Evolutionary conservation across 345 rosid genomes (phyloP), one percentile per base, ranked within the genome.

Genomic region (Arabidopsis suecica): DNA sequence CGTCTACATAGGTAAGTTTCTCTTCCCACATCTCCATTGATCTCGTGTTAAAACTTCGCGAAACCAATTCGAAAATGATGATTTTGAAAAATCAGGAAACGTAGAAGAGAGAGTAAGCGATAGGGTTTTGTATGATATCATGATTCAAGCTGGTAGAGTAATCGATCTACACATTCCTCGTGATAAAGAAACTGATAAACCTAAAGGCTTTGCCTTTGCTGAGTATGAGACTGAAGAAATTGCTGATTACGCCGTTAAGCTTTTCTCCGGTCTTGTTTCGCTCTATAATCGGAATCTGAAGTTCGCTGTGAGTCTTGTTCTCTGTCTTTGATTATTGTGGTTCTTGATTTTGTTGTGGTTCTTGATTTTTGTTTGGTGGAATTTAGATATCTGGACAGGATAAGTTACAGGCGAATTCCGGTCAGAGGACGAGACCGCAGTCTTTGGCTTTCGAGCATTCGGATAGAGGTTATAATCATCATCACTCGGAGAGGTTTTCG

Each of bases 181-280:
- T 14, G 97, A 95, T 72, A 86, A 78, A 76, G 97, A 90, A 74
- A 90, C 96, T 11, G 97, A 90, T 59, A 88, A 69, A 73, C 94
- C 94, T 36, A 90, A 91, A 84, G 97, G 99, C 10, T 92, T 68
- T 65, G 99, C 97, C 0, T 95, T 92, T 68, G 99, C 89, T 2
- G 93, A 90, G 82, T 95, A 86, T 33, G 99, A 95, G 61, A 11
- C 91, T 25, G 90, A 87, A 70, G 93, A 92, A 73, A 81, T 90
- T 76, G 99, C 99, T 0, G 89, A 92, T 18, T 95, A 95, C 78
- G 97, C 99, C 38, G 89, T 92, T 44, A 90, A 82, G 87, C 96
- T 92, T 57, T 95, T 92, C 84, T 82, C 97, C 8, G 98, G 98
- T 73, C 89, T 95, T 22, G 96, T 95, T n/a, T 83, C 89, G 71